These are phyloP conservation scores for Lumnitzera racemosa DNA, from an alignment of 345 rosid species.

Conservation along the genomic window DNA sequence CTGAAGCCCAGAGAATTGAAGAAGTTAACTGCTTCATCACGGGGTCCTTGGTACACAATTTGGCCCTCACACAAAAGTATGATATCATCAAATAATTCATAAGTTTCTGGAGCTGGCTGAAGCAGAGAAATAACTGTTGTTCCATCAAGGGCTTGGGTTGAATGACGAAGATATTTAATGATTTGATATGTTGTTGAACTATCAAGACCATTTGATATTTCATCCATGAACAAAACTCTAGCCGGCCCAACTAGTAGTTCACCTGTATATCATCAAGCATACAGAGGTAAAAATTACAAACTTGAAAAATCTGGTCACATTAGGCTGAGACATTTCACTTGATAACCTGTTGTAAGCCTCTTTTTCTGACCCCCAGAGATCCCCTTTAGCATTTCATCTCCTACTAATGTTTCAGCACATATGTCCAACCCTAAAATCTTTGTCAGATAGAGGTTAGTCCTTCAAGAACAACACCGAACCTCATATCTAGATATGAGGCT, in stretches of 20 bases:
- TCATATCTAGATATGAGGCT: no score
- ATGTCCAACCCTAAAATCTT: slow-evolving; percentile 97
- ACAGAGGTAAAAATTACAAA: background rate
- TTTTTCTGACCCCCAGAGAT: slow-evolving; percentile 99
- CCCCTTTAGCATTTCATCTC: slow-evolving; percentile 98
- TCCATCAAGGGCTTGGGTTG: slow-evolving; percentile 74
- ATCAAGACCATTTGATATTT: slow-evolving; percentile 95
- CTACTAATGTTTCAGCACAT: slow-evolving; percentile 94
- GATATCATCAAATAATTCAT: slow-evolving; percentile 82
- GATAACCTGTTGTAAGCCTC: slow-evolving; percentile 86
- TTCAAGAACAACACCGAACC: background rate
- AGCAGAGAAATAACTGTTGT: slow-evolving; percentile 82
- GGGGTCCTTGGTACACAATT: slow-evolving; percentile 89
- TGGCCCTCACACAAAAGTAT: slow-evolving; percentile 91
- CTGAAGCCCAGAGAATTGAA: slow-evolving; percentile 71
- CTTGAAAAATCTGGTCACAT: no score
- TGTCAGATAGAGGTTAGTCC: slow-evolving; percentile 36
- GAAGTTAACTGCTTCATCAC: slow-evolving; percentile 63
- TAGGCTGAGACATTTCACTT: no score
- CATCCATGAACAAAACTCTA: slow-evolving; percentile 96
- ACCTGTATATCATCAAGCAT: slow-evolving; percentile 38
- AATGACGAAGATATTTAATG: slow-evolving; percentile 79
- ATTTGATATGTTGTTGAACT: slow-evolving; percentile 94
- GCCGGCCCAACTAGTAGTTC: slow-evolving; percentile 96
- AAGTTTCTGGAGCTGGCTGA: slow-evolving; percentile 97